A percentile compares a stretch with the other conserved stretches of the same genome.
Conservation (phyloP, 257 asterid genomes). For the Phtheirospermum japonicum region DNA sequence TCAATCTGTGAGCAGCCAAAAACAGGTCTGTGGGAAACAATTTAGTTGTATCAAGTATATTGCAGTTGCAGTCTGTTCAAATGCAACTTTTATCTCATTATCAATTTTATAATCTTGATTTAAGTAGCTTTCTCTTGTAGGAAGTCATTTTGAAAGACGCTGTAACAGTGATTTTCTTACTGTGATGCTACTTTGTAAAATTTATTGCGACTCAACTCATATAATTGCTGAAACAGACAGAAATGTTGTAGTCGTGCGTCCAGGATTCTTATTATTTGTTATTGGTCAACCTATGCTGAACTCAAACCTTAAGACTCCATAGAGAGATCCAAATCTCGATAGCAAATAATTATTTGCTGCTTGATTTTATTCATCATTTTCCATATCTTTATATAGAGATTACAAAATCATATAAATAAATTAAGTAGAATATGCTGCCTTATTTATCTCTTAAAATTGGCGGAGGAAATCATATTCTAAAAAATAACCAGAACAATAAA, state of each 20-base stretch:
- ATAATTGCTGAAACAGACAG: no score
- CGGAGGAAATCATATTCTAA: no score
- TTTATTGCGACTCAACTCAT: not conserved
- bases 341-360: not conserved
- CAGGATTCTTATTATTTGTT: no score
- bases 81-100: not conserved
- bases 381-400: slow-evolving; percentile 5
- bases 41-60: not conserved
- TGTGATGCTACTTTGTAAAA: not conserved
- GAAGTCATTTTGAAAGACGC: not conserved
- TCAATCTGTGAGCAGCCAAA: slow-evolving; percentile 31
- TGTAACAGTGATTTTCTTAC: not conserved
- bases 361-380: not conserved
- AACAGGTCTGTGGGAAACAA: slow-evolving; percentile 3
- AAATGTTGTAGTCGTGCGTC: no score
- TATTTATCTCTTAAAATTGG: no score
- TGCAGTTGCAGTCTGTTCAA: not conserved
- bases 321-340: slow-evolving; percentile 1
- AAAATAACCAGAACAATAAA: no score
- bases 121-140: not conserved
- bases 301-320: not conserved
- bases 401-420: not conserved
- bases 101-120: not conserved
- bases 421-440: not conserved
- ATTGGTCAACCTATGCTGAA: no score